These are phyloP conservation scores for Jaapia argillacea DNA, from an alignment of 768 basidiomycete genomes.

Conservation along the genomic window DNA sequence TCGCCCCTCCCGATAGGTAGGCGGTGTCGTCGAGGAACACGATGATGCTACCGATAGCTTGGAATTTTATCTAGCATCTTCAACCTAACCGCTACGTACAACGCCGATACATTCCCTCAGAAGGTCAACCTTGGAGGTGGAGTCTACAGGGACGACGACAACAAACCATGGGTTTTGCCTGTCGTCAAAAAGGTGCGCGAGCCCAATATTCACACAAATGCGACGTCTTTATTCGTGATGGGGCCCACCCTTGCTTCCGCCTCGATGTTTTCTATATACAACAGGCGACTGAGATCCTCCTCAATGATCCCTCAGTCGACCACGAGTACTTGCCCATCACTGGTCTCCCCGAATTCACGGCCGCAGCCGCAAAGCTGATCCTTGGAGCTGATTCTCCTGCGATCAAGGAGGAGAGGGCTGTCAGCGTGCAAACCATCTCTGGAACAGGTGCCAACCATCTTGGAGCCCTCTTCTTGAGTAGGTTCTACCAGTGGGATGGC, in stretches of 20 bases:
- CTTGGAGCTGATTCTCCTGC: constrained; percentile 66
- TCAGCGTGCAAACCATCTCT: constrained; percentile 87
- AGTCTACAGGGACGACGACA: constrained; percentile 82
- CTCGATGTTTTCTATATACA: too few species aligned
- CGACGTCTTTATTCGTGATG: too few species aligned
- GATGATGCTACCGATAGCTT: too few species aligned
- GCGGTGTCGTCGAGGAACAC: too few species aligned
- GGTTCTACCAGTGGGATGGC: constrained; percentile 66
- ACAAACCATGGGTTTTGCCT: constrained; percentile 88
- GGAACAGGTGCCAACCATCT: constrained; percentile 96
- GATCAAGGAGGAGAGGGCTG: constrained; percentile 58
- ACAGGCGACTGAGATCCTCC: constrained; percentile 69
- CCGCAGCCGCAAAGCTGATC: constrained; percentile 74
- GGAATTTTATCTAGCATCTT: constrained; percentile 55
- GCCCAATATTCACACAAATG: too few species aligned
- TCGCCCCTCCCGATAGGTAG: constrained; percentile 81
- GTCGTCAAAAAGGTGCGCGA: constrained; percentile 82
- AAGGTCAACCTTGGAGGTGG: constrained; percentile 93
- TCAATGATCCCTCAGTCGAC: constrained; percentile 65
- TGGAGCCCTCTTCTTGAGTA: constrained; percentile 76
- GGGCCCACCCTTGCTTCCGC: too few species aligned
- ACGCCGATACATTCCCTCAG: constrained; percentile 59
- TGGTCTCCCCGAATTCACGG: constrained; percentile 75
- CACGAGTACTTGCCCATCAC: constrained; percentile 92
- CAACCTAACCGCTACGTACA: constrained; percentile 85